phyloP scores from a whole-genome alignment of 1,284 basidiomycete species.

The Austroboletus sp. region DNA sequence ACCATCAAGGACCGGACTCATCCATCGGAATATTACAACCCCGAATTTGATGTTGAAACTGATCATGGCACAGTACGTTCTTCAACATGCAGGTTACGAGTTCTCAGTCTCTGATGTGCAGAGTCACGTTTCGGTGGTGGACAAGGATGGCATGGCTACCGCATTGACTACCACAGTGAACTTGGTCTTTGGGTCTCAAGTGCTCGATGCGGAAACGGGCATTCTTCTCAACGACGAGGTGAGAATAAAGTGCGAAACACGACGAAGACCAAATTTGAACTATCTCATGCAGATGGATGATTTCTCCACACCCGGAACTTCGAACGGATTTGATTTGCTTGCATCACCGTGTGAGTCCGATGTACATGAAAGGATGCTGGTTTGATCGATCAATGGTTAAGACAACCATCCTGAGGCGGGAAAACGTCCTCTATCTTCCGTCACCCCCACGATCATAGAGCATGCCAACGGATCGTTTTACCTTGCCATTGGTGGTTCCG shows the following conservation, averaged over 20 bases:
- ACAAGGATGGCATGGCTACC: slow-evolving; percentile 80
- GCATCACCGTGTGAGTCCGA: slow-evolving; percentile 68
- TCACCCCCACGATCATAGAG: slow-evolving; percentile 74
- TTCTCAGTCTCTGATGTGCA: slow-evolving; percentile 27
- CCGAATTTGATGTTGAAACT: slow-evolving; percentile 65
- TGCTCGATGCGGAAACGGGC: slow-evolving; percentile 80
- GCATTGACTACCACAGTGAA: slow-evolving; percentile 86
- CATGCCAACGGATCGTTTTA: slow-evolving; percentile 63
- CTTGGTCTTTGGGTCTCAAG: slow-evolving; percentile 76
- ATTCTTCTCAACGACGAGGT: slow-evolving; percentile 86
- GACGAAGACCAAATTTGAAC: slow-evolving; percentile 6
- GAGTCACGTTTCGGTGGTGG: slow-evolving; percentile 79
- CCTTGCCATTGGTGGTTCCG: slow-evolving; percentile 75
- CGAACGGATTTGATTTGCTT: slow-evolving; percentile 79
- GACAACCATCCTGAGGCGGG: slow-evolving; percentile 83
- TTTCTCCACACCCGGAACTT: slow-evolving; percentile 73
- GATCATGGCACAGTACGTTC: slow-evolving; percentile 80
- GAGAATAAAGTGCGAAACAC: background rate
- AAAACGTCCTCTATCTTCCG: slow-evolving; percentile 86
- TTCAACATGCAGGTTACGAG: slow-evolving; percentile 1
- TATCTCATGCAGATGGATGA: slow-evolving; percentile 65
- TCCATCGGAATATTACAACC: slow-evolving; percentile 73
- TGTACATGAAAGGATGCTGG: background rate
- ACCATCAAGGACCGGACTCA: slow-evolving; percentile 67
- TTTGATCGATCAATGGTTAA: slow-evolving; percentile 24